Evolutionary conservation across 2,329 filamentous ascomycete genomes (phyloP), one percentile per base, ranked within the genome.

Genomic region (Diaporthe eres): DNA sequence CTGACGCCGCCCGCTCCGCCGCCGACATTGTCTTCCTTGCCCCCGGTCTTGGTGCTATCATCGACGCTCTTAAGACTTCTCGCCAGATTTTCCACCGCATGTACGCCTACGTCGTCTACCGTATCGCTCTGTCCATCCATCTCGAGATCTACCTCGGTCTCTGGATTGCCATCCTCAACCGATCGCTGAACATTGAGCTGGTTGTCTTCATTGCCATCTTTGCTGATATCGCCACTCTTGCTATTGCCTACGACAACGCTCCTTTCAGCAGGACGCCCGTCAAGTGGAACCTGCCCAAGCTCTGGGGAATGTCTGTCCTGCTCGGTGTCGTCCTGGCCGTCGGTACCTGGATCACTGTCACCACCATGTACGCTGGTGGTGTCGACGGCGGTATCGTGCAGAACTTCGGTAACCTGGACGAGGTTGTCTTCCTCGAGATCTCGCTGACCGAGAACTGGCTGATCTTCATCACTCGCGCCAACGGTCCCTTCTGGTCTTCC

Each of bases 71-170:
- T 80, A 98, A 98, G 89, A 97, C 94, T 79, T 96, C 95, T 44
- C 94, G 95, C 82, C 95, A 97, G 85, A 98, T 98, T 85, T 98
- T 98, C 90, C 95, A 98, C 88, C 94, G 95, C 82, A 98, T 98
- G 95, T 97, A 98, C 87, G 94, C 95, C 76, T 98, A 98, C 88
- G 94, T 98, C 79, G 94, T 98, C 82, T 98, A 98, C 89, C 94
- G 95, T 90, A 98, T 98, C 82, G 95, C 95, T 67, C 88, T 98
- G 82, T 98, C 95, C 22, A 92, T 98, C 79, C 95, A 98, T 85
- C 90, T 98, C 82, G 95, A 97, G 87, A 94, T 97, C 84, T 98
- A 95, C 90, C 90, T 98, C 70, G 95, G 95, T 84, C 91, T 97
- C 76, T 97, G 95, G 95, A 97, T 98, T 81, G 94, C 94, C 80